Conservation (phyloP, 805 yeast species). For the Nakazawaea sp. region DNA sequence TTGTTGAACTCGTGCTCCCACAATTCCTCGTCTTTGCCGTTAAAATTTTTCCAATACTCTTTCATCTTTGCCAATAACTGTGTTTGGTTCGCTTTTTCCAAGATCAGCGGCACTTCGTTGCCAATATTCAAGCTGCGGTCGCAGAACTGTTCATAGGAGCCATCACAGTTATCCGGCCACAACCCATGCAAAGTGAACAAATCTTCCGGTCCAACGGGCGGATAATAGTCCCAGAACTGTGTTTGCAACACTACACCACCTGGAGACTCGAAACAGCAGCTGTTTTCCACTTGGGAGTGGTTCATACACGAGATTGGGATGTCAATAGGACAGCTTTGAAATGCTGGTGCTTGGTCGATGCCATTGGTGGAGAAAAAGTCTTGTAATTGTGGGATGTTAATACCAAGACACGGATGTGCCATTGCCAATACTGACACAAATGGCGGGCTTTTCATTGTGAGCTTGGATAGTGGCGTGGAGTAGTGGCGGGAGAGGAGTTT, state of each 20-base stretch:
- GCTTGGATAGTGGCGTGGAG: too few species aligned
- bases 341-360: not conserved
- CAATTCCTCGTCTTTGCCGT: conserved; percentile 57
- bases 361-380: too few species aligned
- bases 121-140: conserved; percentile 47
- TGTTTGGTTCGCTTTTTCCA: conserved; percentile 38
- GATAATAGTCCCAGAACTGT: conserved; percentile 89
- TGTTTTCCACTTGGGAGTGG: conserved; percentile 42
- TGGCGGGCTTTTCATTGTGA: too few species aligned
- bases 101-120: conserved; percentile 35
- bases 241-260: conserved; percentile 82
- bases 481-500: too few species aligned
- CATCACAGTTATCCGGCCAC: conserved; percentile 88
- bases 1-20: conserved; percentile 94
- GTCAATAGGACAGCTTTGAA: conserved; percentile 42
- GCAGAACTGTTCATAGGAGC: conserved; percentile 76
- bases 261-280: conserved; percentile 82
- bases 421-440: too few species aligned
- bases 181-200: conserved; percentile 78
- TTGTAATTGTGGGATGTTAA: too few species aligned
- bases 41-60: conserved; percentile 65
- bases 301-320: conserved; percentile 58
- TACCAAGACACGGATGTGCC: too few species aligned
- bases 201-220: conserved; percentile 65
- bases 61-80: conserved; percentile 54